Percentiles rank a stretch among this genome's conserved stretches.
Evolutionary conservation across 495 filamentous ascomycete genomes (phyloP).

Genomic region (Cercophora scortea): DNA sequence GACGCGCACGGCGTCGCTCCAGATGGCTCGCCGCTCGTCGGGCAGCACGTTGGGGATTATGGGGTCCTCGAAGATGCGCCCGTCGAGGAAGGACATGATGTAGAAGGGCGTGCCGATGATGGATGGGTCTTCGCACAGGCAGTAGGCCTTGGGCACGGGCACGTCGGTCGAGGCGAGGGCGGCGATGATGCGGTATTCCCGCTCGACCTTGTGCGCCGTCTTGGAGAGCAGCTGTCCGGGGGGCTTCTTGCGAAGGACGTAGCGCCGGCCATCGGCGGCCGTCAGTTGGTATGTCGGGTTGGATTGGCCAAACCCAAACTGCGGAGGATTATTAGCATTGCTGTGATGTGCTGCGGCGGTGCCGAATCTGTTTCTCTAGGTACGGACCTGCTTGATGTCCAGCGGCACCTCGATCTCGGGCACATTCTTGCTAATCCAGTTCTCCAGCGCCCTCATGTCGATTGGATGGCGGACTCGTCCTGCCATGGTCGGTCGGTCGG

Average conservation of each 20-base stretch:
- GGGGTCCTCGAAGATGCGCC: conserved; percentile 85
- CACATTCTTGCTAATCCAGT: conserved; percentile 66
- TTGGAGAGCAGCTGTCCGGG: conserved; percentile 85
- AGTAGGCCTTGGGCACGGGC: conserved; percentile 76
- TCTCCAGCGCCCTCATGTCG: conserved; percentile 66
- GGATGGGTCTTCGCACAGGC: conserved; percentile 70
- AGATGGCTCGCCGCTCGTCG: conserved; percentile 68
- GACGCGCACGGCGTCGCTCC: conserved; percentile 75
- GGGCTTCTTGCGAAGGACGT: conserved; percentile 92
- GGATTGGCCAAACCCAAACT: conserved; percentile 96
- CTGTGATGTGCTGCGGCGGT: too few species aligned
- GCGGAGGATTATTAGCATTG: too few species aligned
- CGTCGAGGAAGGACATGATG: conserved; percentile 90
- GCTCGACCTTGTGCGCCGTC: conserved; percentile 91
- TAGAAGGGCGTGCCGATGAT: conserved; percentile 91
- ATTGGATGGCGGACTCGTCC: conserved; percentile 84
- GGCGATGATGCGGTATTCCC: conserved; percentile 85
- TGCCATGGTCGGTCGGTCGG: conserved; percentile 55
- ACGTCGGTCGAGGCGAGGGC: conserved; percentile 74
- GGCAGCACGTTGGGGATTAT: conserved; percentile 65
- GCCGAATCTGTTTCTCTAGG: too few species aligned
- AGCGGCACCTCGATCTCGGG: conserved; percentile 74
- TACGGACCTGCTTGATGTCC: conserved; percentile 79
- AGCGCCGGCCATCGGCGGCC: conserved; percentile 54
- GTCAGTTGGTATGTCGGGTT: conserved; percentile 94